Conservation (phyloP, 2,329 filamentous ascomycete species). For the Trichophaea hybrida region DNA sequence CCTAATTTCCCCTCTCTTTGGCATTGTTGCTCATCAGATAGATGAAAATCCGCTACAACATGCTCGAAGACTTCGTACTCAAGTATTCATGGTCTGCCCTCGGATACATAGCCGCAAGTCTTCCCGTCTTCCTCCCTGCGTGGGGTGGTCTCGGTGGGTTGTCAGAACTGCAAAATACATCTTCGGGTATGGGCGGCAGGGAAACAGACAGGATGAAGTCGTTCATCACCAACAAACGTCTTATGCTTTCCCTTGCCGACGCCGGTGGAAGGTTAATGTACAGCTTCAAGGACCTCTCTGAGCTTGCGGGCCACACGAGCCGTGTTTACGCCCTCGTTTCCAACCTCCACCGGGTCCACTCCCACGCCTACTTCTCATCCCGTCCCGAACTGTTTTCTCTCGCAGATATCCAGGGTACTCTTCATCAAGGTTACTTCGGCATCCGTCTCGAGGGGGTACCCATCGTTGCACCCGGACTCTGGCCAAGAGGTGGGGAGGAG, state of each 20-base stretch:
- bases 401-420: slow-evolving; percentile 82
- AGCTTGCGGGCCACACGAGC: slow-evolving; percentile 89
- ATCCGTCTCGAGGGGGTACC: slow-evolving; percentile 87
- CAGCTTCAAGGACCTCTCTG: slow-evolving; percentile 92
- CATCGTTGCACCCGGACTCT: slow-evolving; percentile 73
- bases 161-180: slow-evolving; percentile 46
- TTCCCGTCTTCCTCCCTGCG: slow-evolving; percentile 85
- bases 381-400: slow-evolving; percentile 74
- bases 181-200: slow-evolving; percentile 37
- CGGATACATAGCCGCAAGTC: slow-evolving; percentile 80
- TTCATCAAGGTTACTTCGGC: slow-evolving; percentile 88
- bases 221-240: slow-evolving; percentile 96
- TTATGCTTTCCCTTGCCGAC: slow-evolving; percentile 94
- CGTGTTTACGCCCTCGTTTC: slow-evolving; percentile 92
- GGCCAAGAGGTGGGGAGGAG: slow-evolving; percentile 82
- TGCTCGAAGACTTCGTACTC: slow-evolving; percentile 92
- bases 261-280: slow-evolving; percentile 99
- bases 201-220: slow-evolving; percentile 89
- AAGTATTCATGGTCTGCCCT: slow-evolving; percentile 98
- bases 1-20: not conserved
- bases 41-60: slow-evolving; percentile 95
- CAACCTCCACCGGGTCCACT: slow-evolving; percentile 84
- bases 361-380: slow-evolving; percentile 65
- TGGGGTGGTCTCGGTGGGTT: slow-evolving; percentile 75
- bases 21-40: slow-evolving; percentile 5